Evolutionary conservation across 2,329 filamentous ascomycete species (phyloP).

Genomic region (Aspergillus alliaceus): DNA sequence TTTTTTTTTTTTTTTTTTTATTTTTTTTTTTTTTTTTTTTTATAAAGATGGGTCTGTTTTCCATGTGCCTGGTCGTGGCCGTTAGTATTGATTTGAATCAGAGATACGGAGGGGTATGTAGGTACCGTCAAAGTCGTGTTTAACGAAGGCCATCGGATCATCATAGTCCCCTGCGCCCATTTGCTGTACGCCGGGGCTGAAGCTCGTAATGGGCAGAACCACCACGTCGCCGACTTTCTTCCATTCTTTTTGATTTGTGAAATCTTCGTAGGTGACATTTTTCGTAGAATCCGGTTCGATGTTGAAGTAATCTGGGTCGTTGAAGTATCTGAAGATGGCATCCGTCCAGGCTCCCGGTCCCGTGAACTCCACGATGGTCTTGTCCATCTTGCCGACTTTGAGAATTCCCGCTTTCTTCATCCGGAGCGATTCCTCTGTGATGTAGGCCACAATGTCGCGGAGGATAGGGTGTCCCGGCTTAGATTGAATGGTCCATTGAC

Average conservation of each 20-base stretch:
- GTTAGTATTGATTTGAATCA: constrained; percentile 11
- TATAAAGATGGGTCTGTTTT: constrained; percentile 38
- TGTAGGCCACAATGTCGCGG: constrained; percentile 79
- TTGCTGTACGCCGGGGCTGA: constrained; percentile 89
- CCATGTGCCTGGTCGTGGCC: constrained; percentile 32
- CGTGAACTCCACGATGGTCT: constrained; percentile 87
- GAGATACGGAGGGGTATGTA: neutral
- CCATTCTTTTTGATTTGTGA: constrained; percentile 78
- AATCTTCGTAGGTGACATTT: constrained; percentile 81
- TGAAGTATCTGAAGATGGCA: constrained; percentile 87
- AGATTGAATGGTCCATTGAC: constrained; percentile 97
- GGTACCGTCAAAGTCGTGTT: constrained; percentile 90
- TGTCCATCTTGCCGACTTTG: constrained; percentile 60
- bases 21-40: too few relatives aligned
- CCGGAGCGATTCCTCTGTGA: constrained; percentile 77
- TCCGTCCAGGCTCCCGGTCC: constrained; percentile 96
- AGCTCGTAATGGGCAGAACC: constrained; percentile 92
- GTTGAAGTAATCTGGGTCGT: constrained; percentile 85
- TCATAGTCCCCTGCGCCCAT: constrained; percentile 89
- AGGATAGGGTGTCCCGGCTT: constrained; percentile 94
- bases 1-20: too few relatives aligned
- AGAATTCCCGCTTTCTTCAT: constrained; percentile 70
- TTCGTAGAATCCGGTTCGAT: constrained; percentile 64
- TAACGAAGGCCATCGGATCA: constrained; percentile 95
- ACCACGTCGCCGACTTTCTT: constrained; percentile 93